Evolutionary conservation across 176 grass and related monocot genomes (phyloP), one percentile per base, ranked within the genome.

Genomic region (Aechmea fasciata): DNA sequence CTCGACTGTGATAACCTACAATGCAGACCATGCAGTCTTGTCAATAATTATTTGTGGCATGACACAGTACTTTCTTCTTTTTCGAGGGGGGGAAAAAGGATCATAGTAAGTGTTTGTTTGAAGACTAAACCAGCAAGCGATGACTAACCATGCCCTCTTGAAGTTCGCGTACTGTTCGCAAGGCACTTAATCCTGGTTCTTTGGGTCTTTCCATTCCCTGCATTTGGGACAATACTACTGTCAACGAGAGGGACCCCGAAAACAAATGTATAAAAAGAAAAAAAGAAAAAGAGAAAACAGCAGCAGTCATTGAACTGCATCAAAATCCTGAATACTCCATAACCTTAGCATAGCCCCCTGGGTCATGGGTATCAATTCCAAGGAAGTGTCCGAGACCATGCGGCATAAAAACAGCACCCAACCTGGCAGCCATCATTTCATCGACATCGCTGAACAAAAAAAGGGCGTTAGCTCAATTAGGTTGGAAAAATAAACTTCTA

Each of bases 301-400:
- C 70, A 78, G 73, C 22, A 74, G 50, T 8, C 9, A 2, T 23
- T 17, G 54, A 59, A 59, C 15, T 3, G 9, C 67, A 68, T 47
- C 70, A 53, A 62, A 6, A 24, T 63, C 71, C 3, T 51, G 49
- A 55, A 96, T 83, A 59, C 19, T 59, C n/a, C 1, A 14, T 59
- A 18, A 59, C 54, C 93, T 90, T 74, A 59, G 81, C 73, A 88
- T 92, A 97, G 29, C 93, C 93, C 22, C 88, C 93, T 55, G 93
- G 89, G 81, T 97, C 93, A 87, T 92, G 93, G 15, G 93, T 97
- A 53, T 97, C 93, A 77, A 97, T 85, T 68, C 93, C 93, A 81
- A 97, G 93, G 9, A 97, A 97, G 78, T 92, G 93, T 17, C 93
- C 93, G 76, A 97, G 82, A 76, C 93, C 89, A 76, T 92, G 93